Base-by-base conservation (phyloP, 768 basidiomycete genomes). In the Boletellus ananas region DNA sequence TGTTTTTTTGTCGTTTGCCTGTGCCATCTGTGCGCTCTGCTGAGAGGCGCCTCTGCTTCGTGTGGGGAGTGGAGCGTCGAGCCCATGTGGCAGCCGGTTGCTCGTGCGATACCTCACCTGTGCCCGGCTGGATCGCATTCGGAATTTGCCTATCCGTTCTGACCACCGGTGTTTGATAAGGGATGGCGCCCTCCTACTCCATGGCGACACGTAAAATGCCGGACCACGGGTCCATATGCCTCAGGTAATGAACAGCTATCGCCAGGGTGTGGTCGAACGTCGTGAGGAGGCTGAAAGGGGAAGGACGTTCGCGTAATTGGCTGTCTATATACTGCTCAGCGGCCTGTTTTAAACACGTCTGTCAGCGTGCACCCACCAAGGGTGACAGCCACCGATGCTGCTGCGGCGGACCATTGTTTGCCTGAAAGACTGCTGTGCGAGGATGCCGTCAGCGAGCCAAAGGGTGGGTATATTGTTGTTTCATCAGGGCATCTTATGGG, bases 191-290 rank as follows among this genome's bases (percentile, higher is more conserved):
- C 34, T 25, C 18, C 41, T 51, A 31, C 18, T 36, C 37, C 40
- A n/a, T 17, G 37, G 43, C 21, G 49, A 53, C 40, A 63, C 62
- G 62, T 63, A 63, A 63, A 64, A 54, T 37, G 11, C 47, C 43
- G 29, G 34, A 27, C 33, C 23, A 36, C 40, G 40, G 29, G 13
- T 34, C 34, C 31, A 20, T 38, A 45, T 47, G 4, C 7, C 43
- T 20, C 20, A 21, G 25, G 50, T 45, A 36, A 45, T 42, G 14
- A 29, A 49, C 34, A 47, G 20, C 25, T 34, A 4, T 34, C 39
- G 49, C 7, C 16, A 44, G 43, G 42, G 11, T 27, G 38, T 37
- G 47, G 25, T 3, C 35, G 18, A 39, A 23, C 40, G 56, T 36
- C 21, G 29, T 29, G 29, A 29, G 29, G 29, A 29, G 11, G 29